Percentiles rank a stretch among this genome's conserved stretches.
Conservation (phyloP, 495 filamentous ascomycete genomes). For the Sabuloglossum arenarium region DNA sequence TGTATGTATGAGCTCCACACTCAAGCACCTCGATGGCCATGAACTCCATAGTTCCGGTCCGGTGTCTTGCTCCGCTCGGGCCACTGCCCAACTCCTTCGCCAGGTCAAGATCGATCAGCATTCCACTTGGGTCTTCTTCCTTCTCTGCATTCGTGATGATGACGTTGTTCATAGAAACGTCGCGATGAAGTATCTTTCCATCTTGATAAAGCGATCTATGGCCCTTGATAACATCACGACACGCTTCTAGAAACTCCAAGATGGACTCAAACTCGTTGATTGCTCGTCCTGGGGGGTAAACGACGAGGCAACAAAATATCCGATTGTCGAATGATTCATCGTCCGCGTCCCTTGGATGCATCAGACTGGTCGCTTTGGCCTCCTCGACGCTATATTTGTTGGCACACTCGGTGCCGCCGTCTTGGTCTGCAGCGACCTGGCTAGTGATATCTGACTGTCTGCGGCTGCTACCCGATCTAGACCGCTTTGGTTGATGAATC, state of each 20-base stretch:
- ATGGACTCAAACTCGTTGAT: conserved; percentile 8
- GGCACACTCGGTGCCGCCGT: conserved; percentile 4
- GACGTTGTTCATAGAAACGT: too few species aligned
- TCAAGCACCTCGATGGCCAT: not conserved
- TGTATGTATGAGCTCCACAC: not conserved
- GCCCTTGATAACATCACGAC: conserved; percentile 9
- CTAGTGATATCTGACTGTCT: too few species aligned
- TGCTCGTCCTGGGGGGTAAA: conserved; percentile 6
- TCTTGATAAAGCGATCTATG: conserved; percentile 9
- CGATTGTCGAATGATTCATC: conserved; percentile 7
- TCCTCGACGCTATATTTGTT: not conserved
- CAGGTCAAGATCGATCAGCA: conserved; percentile 20
- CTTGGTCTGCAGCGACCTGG: too few species aligned
- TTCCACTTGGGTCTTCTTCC: conserved; percentile 12
- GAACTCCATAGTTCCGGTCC: conserved; percentile 5
- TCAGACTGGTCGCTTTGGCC: conserved; percentile 8
- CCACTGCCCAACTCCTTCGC: conserved; percentile 10
- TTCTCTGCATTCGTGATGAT: conserved; percentile 2
- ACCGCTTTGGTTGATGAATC: too few species aligned
- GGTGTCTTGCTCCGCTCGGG: conserved; percentile 5
- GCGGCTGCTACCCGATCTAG: too few species aligned
- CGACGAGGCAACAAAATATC: conserved; percentile 8
- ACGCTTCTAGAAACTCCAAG: conserved; percentile 9
- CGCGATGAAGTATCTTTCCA: conserved; percentile 16
- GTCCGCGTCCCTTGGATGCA: conserved; percentile 2